phyloP scores from a whole-genome alignment of 805 yeast genomes.

The Suhomyces vadensis region DNA sequence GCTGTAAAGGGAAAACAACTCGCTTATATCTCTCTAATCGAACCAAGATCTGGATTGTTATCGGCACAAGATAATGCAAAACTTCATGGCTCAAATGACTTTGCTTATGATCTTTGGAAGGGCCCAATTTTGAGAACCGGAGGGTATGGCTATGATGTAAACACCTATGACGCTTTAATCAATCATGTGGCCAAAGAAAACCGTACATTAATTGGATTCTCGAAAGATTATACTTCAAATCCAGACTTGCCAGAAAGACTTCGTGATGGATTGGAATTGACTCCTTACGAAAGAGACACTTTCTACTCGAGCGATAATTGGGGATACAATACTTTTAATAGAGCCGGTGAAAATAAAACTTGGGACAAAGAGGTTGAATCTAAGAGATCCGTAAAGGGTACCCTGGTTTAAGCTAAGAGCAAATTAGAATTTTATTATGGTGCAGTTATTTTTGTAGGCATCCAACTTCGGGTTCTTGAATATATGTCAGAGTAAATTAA shows the following conservation, averaged over 20 bases:
- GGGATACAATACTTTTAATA: slow-evolving; percentile 16
- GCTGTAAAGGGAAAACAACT: slow-evolving; percentile 18
- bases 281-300: slow-evolving; percentile 47
- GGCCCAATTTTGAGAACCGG: slow-evolving; percentile 32
- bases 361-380: too few species aligned
- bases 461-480: too few species aligned
- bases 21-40: slow-evolving; percentile 40
- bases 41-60: slow-evolving; percentile 12
- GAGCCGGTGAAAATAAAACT: too few species aligned
- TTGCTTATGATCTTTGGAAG: slow-evolving; percentile 32
- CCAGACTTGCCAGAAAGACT: slow-evolving; percentile 55
- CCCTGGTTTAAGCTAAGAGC: too few species aligned
- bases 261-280: slow-evolving; percentile 39
- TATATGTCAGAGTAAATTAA: too few species aligned
- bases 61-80: slow-evolving; percentile 13
- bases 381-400: too few species aligned
- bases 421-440: too few species aligned
- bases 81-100: slow-evolving; percentile 27
- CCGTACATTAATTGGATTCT: slow-evolving; percentile 38
- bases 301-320: slow-evolving; percentile 43
- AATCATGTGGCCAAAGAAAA: slow-evolving; percentile 15
- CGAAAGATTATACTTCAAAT: slow-evolving; percentile 53
- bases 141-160: slow-evolving; percentile 21
- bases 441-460: too few species aligned
- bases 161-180: slow-evolving; percentile 15